Percentiles rank a stretch among this genome's conserved stretches.
Conservation (phyloP, 768 basidiomycete genomes). For the Trametes meyenii region DNA sequence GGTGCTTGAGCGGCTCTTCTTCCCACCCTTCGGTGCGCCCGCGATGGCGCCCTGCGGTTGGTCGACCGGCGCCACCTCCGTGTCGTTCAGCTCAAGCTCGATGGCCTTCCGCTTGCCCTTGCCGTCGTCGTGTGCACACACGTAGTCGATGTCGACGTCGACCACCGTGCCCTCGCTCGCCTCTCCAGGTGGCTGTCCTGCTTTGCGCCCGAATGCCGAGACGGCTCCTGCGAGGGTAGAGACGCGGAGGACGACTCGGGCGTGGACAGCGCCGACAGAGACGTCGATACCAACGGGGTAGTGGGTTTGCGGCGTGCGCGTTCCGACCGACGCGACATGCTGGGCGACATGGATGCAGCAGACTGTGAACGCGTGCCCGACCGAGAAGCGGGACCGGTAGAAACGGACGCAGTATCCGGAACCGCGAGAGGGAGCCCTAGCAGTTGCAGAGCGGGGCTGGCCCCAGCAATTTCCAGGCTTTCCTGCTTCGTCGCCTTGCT, state of each 20-base stretch:
- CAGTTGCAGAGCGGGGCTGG: constrained; percentile 3
- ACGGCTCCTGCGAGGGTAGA: background rate
- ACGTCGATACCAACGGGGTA: constrained; percentile 1
- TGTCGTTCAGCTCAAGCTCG: constrained; percentile 12
- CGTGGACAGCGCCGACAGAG: constrained; percentile 5
- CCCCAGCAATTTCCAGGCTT: background rate
- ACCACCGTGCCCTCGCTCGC: constrained; percentile 24
- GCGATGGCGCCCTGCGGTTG: background rate
- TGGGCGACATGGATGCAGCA: constrained; percentile 1
- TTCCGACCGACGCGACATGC: constrained; percentile 11
- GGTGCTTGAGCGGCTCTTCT: constrained; percentile 6
- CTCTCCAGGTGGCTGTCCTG: too few species aligned
- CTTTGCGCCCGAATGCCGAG: too few species aligned
- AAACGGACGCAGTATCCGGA: background rate
- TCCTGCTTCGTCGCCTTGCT: constrained; percentile 12
- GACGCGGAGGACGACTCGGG: background rate
- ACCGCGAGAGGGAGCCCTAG: constrained; percentile 4
- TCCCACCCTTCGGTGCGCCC: background rate
- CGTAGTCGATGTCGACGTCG: constrained; percentile 2
- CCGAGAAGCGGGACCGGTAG: background rate
- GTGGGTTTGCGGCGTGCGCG: constrained; percentile 21
- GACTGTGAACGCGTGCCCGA: background rate
- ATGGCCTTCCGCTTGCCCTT: constrained; percentile 15
- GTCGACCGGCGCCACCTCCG: constrained; percentile 3
- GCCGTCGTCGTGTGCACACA: background rate